These are phyloP conservation scores for Wickerhamomyces sp. DNA, from an alignment of 1,139 yeast genomes.

Conservation along the genomic window DNA sequence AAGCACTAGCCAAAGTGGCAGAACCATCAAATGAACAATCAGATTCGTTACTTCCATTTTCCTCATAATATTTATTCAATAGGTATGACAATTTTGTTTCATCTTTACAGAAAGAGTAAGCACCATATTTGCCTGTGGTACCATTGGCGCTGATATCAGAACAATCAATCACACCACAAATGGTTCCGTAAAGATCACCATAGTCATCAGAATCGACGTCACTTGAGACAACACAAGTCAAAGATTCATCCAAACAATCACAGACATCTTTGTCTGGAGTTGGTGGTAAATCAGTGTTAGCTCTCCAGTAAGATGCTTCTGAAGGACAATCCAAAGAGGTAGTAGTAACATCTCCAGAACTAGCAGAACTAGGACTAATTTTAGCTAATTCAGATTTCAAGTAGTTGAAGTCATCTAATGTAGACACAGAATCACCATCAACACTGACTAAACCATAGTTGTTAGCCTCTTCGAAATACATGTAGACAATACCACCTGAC, in stretches of 20 bases:
- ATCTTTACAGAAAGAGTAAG: slow-evolving; percentile 58
- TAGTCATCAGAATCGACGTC: slow-evolving; percentile 48
- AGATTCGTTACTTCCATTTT: slow-evolving; percentile 36
- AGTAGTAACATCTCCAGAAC: slow-evolving; percentile 44
- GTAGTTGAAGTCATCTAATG: slow-evolving; percentile 56
- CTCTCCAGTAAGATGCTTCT: slow-evolving; percentile 47
- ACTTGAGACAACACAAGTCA: slow-evolving; percentile 47
- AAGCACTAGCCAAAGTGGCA: slow-evolving; percentile 45
- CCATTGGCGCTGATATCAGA: slow-evolving; percentile 57
- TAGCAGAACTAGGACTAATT: slow-evolving; percentile 55
- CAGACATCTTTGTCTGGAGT: slow-evolving; percentile 63
- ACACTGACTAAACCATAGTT: slow-evolving; percentile 69
- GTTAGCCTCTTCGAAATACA: slow-evolving; percentile 72
- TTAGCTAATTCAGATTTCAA: slow-evolving; percentile 48
- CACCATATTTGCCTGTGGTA: slow-evolving; percentile 56
- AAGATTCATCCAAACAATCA: slow-evolving; percentile 49
- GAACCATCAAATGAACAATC: slow-evolving; percentile 72
- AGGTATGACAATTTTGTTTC: slow-evolving; percentile 60
- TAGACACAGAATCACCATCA: slow-evolving; percentile 48
- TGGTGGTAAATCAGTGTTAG: slow-evolving; percentile 65
- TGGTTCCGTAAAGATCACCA: slow-evolving; percentile 47
- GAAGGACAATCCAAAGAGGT: slow-evolving; percentile 54
- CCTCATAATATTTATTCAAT: slow-evolving; percentile 60
- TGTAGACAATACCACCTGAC: slow-evolving; percentile 84
- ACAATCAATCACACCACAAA: slow-evolving; percentile 52